These are phyloP conservation scores for Cutaneotrichosporon sp. DNA, from an alignment of 1,284 basidiomycete species.

Conservation along the genomic window DNA sequence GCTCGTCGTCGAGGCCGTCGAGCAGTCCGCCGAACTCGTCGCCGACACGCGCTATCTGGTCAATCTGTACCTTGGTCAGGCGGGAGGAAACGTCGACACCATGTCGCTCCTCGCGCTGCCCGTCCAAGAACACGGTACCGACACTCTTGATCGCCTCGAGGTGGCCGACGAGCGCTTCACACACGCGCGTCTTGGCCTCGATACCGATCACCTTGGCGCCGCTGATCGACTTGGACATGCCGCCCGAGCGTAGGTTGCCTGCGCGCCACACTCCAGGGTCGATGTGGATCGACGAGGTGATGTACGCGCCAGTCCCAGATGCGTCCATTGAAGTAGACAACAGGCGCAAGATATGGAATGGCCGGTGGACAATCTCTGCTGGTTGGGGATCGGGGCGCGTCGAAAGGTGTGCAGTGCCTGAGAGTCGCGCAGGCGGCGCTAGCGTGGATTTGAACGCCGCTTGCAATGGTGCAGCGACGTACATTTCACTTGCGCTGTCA, in stretches of 20 bases:
- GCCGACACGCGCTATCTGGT: conserved; percentile 58
- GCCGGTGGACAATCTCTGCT: conserved; percentile 70
- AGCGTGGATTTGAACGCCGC: conserved; percentile 19
- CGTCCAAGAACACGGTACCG: conserved; percentile 58
- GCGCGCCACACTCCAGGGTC: conserved; percentile 77
- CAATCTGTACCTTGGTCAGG: conserved; percentile 18
- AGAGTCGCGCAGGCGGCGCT: conserved; percentile 21
- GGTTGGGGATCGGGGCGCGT: conserved; percentile 56
- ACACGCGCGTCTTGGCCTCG: conserved; percentile 39
- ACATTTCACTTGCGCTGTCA: not conserved
- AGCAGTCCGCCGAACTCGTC: conserved; percentile 56
- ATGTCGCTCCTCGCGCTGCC: conserved; percentile 59
- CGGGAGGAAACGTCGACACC: conserved; percentile 48
- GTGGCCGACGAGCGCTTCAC: conserved; percentile 34
- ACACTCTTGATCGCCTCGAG: conserved; percentile 32
- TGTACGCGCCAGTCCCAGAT: conserved; percentile 77
- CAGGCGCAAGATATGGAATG: conserved; percentile 85
- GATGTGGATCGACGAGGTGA: conserved; percentile 82
- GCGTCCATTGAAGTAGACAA: conserved; percentile 73
- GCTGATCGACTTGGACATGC: conserved; percentile 63
- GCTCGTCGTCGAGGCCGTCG: conserved; percentile 76
- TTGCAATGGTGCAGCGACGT: conserved; percentile 14
- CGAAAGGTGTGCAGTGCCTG: conserved; percentile 32
- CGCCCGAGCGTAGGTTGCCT: conserved; percentile 19
- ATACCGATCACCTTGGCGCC: conserved; percentile 51